Evolutionary conservation across 345 rosid genomes (phyloP).

Genomic region (Brassica cretica): DNA sequence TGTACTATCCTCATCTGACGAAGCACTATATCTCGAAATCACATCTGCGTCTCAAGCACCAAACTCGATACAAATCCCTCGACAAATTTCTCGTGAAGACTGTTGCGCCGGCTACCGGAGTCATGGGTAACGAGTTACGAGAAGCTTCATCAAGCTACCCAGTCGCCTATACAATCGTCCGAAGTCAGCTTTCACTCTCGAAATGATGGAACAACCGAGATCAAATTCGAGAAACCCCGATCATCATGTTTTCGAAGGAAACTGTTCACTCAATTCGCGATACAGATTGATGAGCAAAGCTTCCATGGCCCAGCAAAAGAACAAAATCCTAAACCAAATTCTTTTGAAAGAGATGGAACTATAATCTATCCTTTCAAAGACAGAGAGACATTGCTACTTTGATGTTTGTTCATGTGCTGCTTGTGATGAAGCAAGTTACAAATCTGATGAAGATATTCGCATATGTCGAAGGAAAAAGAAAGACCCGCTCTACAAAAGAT

Average conservation of each 20-base stretch:
- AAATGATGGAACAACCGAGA: background rate
- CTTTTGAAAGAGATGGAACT: too few species aligned
- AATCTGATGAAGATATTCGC: too few species aligned
- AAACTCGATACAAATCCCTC: background rate
- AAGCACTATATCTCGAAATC: background rate
- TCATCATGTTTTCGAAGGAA: background rate
- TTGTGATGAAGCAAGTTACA: too few species aligned
- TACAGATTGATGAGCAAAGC: too few species aligned
- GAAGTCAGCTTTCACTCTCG: background rate
- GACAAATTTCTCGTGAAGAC: background rate
- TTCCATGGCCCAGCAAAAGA: too few species aligned
- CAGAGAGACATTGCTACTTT: too few species aligned
- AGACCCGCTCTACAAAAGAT: too few species aligned
- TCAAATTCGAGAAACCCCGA: background rate
- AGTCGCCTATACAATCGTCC: background rate
- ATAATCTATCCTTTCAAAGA: too few species aligned
- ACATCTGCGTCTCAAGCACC: background rate
- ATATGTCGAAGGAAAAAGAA: too few species aligned
- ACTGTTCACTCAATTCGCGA: background rate
- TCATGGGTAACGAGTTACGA: background rate
- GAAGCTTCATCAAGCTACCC: background rate
- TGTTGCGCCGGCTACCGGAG: background rate
- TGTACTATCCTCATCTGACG: background rate
- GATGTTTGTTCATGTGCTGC: too few species aligned
- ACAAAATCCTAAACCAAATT: too few species aligned